A percentile compares a stretch with the other conserved stretches of the same genome.
phyloP scores from a whole-genome alignment of 2,329 filamentous ascomycete species.

The Juglanconis sp. region DNA sequence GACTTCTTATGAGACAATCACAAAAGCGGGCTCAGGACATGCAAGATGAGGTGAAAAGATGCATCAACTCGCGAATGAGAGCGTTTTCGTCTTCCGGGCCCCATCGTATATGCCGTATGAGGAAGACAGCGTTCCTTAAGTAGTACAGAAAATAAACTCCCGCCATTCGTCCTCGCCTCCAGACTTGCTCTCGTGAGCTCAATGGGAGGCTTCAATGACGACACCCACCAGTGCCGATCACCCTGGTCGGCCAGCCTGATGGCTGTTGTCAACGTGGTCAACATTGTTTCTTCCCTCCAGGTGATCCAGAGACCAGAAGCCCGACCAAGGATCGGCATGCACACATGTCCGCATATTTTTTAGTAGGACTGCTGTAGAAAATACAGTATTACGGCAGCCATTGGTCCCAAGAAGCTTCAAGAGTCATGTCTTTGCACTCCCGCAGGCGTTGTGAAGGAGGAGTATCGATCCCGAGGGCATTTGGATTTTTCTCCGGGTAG shows the following conservation, averaged over 20 bases:
- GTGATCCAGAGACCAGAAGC: background rate
- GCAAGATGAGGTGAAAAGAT: background rate
- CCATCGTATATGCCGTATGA: conserved; percentile 3
- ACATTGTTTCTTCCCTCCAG: background rate
- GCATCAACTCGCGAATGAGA: background rate
- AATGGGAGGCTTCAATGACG: conserved; percentile 10
- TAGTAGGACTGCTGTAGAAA: background rate
- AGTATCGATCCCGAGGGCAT: background rate
- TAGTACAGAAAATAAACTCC: conserved; percentile 2
- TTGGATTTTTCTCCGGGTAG: background rate
- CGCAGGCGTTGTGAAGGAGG: background rate
- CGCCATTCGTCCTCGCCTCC: background rate
- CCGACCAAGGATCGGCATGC: background rate
- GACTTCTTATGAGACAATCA: background rate
- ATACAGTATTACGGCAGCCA: conserved; percentile 1
- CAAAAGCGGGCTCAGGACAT: background rate
- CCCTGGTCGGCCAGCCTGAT: conserved; percentile 2
- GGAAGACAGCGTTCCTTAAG: conserved; percentile 10
- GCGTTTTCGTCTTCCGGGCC: background rate
- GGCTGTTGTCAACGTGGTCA: conserved; percentile 3
- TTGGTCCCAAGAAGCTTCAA: background rate
- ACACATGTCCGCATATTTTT: background rate
- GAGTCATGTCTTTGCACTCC: background rate
- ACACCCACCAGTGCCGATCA: conserved; percentile 9
- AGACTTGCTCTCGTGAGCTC: conserved; percentile 13